These are phyloP conservation scores for Epichloe sibirici DNA, from an alignment of 2,329 filamentous ascomycete genomes.

Conservation along the genomic window DNA sequence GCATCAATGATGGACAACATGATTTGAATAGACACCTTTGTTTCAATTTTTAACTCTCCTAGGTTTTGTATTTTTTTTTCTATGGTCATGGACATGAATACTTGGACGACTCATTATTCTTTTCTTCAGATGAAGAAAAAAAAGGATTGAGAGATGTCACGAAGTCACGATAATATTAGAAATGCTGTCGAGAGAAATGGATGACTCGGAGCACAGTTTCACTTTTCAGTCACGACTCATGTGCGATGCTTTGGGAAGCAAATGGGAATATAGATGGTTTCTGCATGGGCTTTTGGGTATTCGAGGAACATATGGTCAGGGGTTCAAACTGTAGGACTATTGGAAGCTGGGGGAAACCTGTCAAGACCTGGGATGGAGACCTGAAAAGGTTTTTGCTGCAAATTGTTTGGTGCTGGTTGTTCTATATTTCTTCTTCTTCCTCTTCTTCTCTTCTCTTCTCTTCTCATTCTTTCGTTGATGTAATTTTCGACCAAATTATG, in stretches of 20 bases:
- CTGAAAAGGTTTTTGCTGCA: neutral
- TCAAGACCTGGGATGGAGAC: neutral
- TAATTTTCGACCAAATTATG: neutral
- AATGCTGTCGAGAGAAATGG: neutral
- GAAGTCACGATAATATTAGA: constrained; percentile 1
- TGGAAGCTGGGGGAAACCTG: neutral
- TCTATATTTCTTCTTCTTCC: neutral
- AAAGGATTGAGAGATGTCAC: neutral
- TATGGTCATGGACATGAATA: neutral
- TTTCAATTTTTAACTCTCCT: neutral
- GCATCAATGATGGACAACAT: constrained; percentile 2
- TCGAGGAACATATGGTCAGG: neutral
- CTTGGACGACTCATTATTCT: neutral
- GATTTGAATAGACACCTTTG: neutral
- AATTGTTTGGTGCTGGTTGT: neutral
- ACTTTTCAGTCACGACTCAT: neutral
- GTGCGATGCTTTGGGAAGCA: neutral
- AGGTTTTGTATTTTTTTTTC: neutral
- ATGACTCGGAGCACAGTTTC: neutral
- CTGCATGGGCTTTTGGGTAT: neutral
- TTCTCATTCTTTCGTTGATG: neutral
- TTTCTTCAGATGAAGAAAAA: neutral
- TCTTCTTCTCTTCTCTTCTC: neutral
- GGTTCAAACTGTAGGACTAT: neutral
- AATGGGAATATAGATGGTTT: neutral